phyloP scores from a whole-genome alignment of 1,284 basidiomycete genomes.

The Sphagnurus paluster region DNA sequence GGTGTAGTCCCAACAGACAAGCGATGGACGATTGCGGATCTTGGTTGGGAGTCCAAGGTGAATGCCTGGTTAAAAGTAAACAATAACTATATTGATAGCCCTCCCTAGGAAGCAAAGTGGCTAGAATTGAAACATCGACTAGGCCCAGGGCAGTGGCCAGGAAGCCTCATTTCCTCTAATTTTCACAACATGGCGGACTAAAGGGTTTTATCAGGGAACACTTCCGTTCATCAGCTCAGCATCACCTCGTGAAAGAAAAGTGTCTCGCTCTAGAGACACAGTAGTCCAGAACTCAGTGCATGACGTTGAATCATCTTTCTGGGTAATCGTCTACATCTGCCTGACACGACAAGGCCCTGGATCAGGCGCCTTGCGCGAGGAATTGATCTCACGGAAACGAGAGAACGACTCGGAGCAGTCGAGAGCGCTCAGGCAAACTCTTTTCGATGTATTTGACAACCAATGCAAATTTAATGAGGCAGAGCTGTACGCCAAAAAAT shows the following conservation, averaged over 20 bases:
- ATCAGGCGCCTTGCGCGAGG: not conserved
- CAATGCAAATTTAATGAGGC: not conserved
- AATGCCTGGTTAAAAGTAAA: not conserved
- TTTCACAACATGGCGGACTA: not conserved
- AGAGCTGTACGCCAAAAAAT: not conserved
- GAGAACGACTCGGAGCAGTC: not conserved
- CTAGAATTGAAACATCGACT: not conserved
- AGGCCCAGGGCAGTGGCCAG: not conserved
- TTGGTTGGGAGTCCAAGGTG: not conserved
- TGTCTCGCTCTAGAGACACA: not conserved
- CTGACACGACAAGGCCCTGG: conserved; percentile 10
- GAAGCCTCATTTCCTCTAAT: not conserved
- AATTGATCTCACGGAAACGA: not conserved
- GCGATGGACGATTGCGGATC: not conserved
- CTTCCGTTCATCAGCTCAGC: not conserved
- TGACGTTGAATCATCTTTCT: conserved; percentile 15
- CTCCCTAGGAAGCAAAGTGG: not conserved
- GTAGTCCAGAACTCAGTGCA: not conserved
- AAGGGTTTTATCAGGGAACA: not conserved
- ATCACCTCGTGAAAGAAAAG: too few relatives aligned
- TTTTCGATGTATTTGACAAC: not conserved
- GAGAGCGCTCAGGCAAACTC: not conserved
- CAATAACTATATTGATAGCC: not conserved
- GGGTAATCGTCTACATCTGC: conserved; percentile 9
- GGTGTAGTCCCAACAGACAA: not conserved